These are phyloP conservation scores for Fistulinella staudtii DNA, from an alignment of 1,284 basidiomycete species.

Conservation along the genomic window DNA sequence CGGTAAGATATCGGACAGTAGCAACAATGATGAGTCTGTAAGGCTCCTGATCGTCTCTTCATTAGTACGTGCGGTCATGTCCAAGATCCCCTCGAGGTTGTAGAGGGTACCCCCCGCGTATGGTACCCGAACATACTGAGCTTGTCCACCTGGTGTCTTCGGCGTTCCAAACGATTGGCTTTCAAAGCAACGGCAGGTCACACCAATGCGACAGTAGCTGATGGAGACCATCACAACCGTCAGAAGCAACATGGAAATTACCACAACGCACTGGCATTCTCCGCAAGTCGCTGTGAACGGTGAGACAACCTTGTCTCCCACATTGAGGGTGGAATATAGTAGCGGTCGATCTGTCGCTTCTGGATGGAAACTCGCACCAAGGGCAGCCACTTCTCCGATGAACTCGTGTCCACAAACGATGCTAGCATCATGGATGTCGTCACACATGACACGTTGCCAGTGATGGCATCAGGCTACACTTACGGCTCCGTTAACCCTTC, in stretches of 20 bases:
- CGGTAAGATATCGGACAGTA: conserved; percentile 79
- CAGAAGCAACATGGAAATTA: background rate
- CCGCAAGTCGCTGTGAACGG: conserved; percentile 86
- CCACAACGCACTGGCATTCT: conserved; percentile 70
- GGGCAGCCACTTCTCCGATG: conserved; percentile 70
- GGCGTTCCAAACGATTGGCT: conserved; percentile 72
- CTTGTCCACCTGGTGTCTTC: conserved; percentile 76
- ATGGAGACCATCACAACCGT: background rate
- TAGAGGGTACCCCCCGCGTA: conserved; percentile 78
- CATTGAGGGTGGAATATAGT: conserved; percentile 65
- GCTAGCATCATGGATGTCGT: conserved; percentile 34
- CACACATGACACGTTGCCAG: background rate
- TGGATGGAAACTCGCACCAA: conserved; percentile 60
- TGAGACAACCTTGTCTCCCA: conserved; percentile 83
- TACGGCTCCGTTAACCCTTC: conserved; percentile 38
- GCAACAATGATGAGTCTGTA: conserved; percentile 57
- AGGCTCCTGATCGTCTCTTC: conserved; percentile 39
- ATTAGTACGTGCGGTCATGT: conserved; percentile 28
- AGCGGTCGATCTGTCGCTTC: conserved; percentile 47
- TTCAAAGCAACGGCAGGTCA: conserved; percentile 72
- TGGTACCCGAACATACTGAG: conserved; percentile 81
- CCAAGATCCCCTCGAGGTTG: conserved; percentile 50
- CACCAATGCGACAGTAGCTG: conserved; percentile 73
- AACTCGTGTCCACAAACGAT: conserved; percentile 80
- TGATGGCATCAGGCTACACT: conserved; percentile 10